phyloP scores from a whole-genome alignment of 1,284 basidiomycete genomes.

The Dichomitus squalens region DNA sequence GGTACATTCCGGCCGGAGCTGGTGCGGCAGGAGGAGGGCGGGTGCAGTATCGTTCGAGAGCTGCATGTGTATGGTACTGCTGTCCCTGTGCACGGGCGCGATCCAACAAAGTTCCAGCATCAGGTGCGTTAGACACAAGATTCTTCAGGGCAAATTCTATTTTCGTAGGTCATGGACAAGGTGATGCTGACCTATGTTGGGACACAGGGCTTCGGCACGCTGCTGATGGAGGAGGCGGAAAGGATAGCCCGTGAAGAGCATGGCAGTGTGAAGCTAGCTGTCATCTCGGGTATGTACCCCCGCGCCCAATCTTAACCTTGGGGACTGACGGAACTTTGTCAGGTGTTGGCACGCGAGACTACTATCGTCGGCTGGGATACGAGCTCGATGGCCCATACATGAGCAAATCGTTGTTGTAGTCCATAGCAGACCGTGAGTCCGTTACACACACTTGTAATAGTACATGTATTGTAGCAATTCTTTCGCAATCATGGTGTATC shows the following conservation, averaged over 20 bases:
- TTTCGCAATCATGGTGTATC: background rate
- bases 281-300: slow-evolving; percentile 80
- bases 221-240: slow-evolving; percentile 99
- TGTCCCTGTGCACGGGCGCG: slow-evolving; percentile 94
- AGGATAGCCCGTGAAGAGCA: slow-evolving; percentile 98
- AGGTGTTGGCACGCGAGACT: slow-evolving; percentile 94
- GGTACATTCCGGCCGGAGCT: slow-evolving; percentile 97
- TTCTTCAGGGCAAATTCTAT: background rate
- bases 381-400: slow-evolving; percentile 97
- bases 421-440: background rate
- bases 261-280: slow-evolving; percentile 91
- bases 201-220: slow-evolving; percentile 89
- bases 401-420: slow-evolving; percentile 72
- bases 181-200: slow-evolving; percentile 2
- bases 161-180: background rate
- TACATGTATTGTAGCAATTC: slow-evolving; percentile 13
- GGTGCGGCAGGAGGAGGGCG: slow-evolving; percentile 72
- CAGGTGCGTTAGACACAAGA: slow-evolving; percentile 49
- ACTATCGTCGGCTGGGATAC: slow-evolving; percentile 93
- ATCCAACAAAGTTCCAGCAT: slow-evolving; percentile 98
- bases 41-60: slow-evolving; percentile 94
- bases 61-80: slow-evolving; percentile 99
- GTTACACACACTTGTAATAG: slow-evolving; percentile 32
- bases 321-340: slow-evolving; percentile 3
- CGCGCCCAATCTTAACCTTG: slow-evolving; percentile 5